These are phyloP conservation scores for Fusarium torreyae DNA, from an alignment of 2,329 filamentous ascomycete species.

Conservation along the genomic window DNA sequence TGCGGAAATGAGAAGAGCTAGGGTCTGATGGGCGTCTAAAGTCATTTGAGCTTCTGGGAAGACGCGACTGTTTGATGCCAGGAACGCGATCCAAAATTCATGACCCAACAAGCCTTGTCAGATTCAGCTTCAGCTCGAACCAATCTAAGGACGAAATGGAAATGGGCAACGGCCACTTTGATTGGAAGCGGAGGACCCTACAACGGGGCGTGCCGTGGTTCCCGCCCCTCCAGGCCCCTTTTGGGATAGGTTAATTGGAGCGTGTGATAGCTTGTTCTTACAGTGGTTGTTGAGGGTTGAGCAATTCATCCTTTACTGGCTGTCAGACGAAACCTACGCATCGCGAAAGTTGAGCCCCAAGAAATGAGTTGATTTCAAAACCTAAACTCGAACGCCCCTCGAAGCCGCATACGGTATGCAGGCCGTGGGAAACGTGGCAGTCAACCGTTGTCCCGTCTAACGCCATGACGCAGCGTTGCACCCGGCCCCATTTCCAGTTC, in stretches of 20 bases:
- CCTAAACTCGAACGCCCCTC: slow-evolving; percentile 11
- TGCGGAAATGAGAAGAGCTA: neutral
- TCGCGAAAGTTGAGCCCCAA: neutral
- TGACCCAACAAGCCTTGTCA: slow-evolving; percentile 1
- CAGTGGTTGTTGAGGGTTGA: neutral
- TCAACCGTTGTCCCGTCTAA: slow-evolving; percentile 26
- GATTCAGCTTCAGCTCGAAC: slow-evolving; percentile 18
- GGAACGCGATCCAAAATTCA: neutral
- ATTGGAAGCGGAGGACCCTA: slow-evolving; percentile 32
- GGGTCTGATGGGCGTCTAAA: neutral
- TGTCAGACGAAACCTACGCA: neutral
- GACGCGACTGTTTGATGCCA: slow-evolving; percentile 1
- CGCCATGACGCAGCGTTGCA: slow-evolving; percentile 42
- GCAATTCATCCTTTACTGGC: neutral
- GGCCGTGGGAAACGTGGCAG: slow-evolving; percentile 30
- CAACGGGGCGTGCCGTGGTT: slow-evolving; percentile 47
- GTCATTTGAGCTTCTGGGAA: neutral
- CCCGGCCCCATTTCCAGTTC: slow-evolving; percentile 31
- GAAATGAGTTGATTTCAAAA: neutral
- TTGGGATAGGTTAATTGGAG: slow-evolving; percentile 27
- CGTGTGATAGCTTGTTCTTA: slow-evolving; percentile 18
- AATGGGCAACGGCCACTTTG: slow-evolving; percentile 23
- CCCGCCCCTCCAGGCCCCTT: slow-evolving; percentile 42
- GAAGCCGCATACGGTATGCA: slow-evolving; percentile 26
- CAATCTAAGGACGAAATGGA: slow-evolving; percentile 11